phyloP scores from a whole-genome alignment of 331 rosid genomes.

The Quercus phellos region DNA sequence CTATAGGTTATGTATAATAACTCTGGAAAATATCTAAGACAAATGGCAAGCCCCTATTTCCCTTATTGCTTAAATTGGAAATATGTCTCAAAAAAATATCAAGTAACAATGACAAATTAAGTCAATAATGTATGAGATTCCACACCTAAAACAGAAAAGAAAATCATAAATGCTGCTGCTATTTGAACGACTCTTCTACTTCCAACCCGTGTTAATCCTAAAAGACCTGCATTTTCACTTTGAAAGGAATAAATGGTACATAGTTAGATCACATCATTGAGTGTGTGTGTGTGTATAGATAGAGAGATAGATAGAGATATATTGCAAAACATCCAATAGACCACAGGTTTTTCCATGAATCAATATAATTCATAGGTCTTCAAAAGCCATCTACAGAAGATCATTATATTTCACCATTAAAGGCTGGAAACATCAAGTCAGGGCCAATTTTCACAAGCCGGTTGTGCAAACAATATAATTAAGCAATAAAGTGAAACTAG shows the following conservation, averaged over 20 bases:
- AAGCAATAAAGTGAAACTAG: neutral
- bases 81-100: slow-evolving; percentile 3
- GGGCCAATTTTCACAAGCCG: neutral
- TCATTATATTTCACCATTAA: neutral
- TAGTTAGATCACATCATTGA: slow-evolving; percentile 8
- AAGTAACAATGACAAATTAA: neutral
- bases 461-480: neutral
- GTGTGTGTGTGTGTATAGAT: neutral
- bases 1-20: neutral
- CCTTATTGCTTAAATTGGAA: neutral
- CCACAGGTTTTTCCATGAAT: neutral
- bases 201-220: slow-evolving; percentile 75
- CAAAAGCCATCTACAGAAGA: neutral
- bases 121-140: neutral
- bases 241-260: slow-evolving; percentile 7
- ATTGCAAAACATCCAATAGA: neutral
- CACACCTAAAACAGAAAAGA: slow-evolving; percentile 81
- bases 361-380: neutral
- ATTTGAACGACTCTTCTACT: slow-evolving; percentile 79
- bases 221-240: slow-evolving; percentile 90
- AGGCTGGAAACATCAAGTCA: neutral
- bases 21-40: neutral
- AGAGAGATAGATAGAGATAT: neutral
- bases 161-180: slow-evolving; percentile 76
- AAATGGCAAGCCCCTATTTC: neutral